Evolutionary conservation across 202 grass and related monocot genomes (phyloP), one percentile per base, ranked within the genome.

Genomic region (Carex sylvatica): DNA sequence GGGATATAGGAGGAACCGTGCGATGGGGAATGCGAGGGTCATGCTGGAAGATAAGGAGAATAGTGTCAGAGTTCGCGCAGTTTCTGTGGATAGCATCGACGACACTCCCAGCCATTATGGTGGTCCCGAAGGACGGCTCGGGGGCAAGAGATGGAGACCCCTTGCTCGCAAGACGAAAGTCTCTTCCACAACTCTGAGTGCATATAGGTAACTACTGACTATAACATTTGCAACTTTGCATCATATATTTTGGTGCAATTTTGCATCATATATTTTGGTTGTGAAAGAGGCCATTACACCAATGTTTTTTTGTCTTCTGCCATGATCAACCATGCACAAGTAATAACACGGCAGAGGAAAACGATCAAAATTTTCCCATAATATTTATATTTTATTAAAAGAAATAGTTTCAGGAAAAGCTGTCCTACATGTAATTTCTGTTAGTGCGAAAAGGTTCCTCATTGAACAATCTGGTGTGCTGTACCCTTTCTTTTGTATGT

Each of bases 21-120:
- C 62, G 22, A 82, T 82, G 80, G 80, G 80, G 22, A 82, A 82
- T 20, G 80, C 80, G 7, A 66, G 80, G 23, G 40, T 82, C 46
- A 7, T n/a, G 62, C 16, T 52, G 16, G 80, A 82, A 20, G 28
- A 77, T 56, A 77, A 77, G 20, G 31, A 80, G 23, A 66, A 30
- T 30, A 30, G 5, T 24, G 2, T 3, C 13, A 47, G 56, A 46
- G 11, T 2, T 6, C 42, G 42, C 0, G 0, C 35, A 1, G 22
- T 5, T 31, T 82, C 80, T 33, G 14, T 69, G 2, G 80, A 82
- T 55, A 82, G 38, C 61, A 82, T 11, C 5, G 80, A 82, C 24
- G 42, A 5, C 1, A 69, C 15, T 19, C n/a, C 16, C 6, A 47
- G 47, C 4, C 63, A 51, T 12, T 64, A 66, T n/a, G 74, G 71